Evolutionary conservation across 2,329 filamentous ascomycete genomes (phyloP).

Genomic region (Teratosphaeria pseudoeucalypti): DNA sequence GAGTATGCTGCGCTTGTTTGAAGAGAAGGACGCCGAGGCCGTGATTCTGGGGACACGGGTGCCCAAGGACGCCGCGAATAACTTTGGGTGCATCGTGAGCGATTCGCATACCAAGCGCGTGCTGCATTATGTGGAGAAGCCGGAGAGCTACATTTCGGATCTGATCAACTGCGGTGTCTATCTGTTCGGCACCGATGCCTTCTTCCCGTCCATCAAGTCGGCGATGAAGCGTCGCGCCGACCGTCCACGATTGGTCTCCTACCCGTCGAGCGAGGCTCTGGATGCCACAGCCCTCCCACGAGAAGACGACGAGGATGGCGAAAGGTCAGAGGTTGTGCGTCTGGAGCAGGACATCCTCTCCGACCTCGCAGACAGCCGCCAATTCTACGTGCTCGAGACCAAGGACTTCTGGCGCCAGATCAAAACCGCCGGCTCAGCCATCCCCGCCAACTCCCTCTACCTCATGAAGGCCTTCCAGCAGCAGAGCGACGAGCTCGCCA

Average conservation of each 20-base stretch:
- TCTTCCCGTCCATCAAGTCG: conserved; percentile 88
- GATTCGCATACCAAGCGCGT: conserved; percentile 90
- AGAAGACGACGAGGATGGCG: conserved; percentile 59
- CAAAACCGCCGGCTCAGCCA: conserved; percentile 95
- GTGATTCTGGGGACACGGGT: conserved; percentile 91
- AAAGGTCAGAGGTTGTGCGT: conserved; percentile 77
- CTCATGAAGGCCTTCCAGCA: conserved; percentile 86
- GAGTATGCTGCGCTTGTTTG: conserved; percentile 90
- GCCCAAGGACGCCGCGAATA: conserved; percentile 78
- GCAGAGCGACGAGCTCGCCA: conserved; percentile 68
- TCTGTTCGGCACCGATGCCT: conserved; percentile 86
- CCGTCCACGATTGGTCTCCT: conserved; percentile 82
- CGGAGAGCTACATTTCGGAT: conserved; percentile 93
- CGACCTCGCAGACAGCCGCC: conserved; percentile 90
- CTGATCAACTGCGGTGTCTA: conserved; percentile 99
- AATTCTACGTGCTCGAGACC: conserved; percentile 97
- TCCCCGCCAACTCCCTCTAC: conserved; percentile 93
- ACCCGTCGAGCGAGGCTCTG: conserved; percentile 90
- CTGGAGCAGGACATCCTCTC: conserved; percentile 95
- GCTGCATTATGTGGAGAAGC: conserved; percentile 98
- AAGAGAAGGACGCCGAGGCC: conserved; percentile 91
- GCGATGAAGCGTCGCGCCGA: conserved; percentile 94
- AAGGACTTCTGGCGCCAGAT: conserved; percentile 99
- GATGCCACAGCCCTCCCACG: conserved; percentile 53
- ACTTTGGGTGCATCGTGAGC: conserved; percentile 96